A percentile compares a stretch with the other conserved stretches of the same genome.
phyloP scores from a whole-genome alignment of 2,329 filamentous ascomycete species.

The Trichophaea hybrida region DNA sequence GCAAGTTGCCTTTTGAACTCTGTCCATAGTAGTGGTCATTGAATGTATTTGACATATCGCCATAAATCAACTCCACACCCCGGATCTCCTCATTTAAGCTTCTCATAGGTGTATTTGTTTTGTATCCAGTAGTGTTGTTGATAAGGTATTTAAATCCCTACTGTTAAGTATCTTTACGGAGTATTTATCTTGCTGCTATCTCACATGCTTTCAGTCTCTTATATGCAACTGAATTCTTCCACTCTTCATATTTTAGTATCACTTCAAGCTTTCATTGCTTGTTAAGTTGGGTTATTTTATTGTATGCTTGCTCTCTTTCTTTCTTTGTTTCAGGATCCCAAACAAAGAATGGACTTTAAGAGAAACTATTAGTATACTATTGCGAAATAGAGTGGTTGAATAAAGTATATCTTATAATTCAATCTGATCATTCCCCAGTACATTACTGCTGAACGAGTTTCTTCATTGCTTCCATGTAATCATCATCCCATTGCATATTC shows the following conservation, averaged over 20 bases:
- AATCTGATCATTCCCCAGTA: neutral
- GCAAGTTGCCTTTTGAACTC: neutral
- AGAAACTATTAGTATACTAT: no score
- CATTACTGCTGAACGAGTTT: neutral
- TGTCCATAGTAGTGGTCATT: neutral
- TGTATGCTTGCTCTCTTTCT: neutral
- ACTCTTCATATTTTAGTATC: neutral
- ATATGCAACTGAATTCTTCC: neutral
- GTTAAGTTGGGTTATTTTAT: neutral
- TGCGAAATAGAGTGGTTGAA: no score
- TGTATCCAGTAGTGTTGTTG: no score
- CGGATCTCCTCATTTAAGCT: neutral
- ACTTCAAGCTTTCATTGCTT: neutral
- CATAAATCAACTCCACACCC: neutral
- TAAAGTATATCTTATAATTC: no score
- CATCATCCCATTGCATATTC: neutral
- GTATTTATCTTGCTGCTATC: neutral
- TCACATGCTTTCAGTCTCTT: neutral
- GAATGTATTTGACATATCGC: slow-evolving; percentile 2
- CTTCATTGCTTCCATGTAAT: neutral
- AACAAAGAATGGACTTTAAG: neutral
- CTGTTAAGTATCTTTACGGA: neutral
- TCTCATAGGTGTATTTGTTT: neutral
- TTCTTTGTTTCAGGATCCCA: neutral
- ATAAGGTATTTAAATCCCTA: neutral